Percentiles rank a stretch among this genome's conserved stretches.
These are phyloP conservation scores for Xylaria bambusicola DNA, from an alignment of 495 filamentous ascomycete genomes.

Conservation along the genomic window DNA sequence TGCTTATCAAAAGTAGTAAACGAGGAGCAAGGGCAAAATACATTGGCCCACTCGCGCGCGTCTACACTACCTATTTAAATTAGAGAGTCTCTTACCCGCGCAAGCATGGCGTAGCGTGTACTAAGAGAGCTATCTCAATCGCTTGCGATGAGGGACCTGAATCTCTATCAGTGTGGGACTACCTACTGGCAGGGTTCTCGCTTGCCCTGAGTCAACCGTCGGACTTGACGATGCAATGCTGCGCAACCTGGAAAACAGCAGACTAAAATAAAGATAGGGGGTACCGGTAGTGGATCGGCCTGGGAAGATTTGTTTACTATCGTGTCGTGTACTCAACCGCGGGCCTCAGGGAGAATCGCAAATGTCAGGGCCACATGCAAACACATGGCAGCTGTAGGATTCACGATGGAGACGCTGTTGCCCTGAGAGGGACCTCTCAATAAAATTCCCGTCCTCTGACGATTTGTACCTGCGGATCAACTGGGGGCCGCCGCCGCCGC, in stretches of 20 bases:
- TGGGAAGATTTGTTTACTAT: not conserved
- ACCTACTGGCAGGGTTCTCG: not conserved
- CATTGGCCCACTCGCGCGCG: not conserved
- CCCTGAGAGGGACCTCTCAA: not conserved
- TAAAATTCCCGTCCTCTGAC: not conserved
- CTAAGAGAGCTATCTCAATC: not conserved
- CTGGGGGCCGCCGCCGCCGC: constrained; percentile 7
- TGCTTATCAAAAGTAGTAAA: not conserved
- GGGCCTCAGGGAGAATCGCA: not conserved
- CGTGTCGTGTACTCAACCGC: not conserved
- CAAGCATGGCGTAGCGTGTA: not conserved
- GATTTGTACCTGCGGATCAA: constrained; percentile 18
- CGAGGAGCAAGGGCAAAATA: not conserved
- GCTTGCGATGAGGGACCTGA: not conserved
- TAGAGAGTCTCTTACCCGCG: constrained; percentile 6
- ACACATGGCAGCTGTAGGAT: constrained; percentile 6
- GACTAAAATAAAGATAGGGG: not conserved
- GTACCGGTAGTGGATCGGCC: not conserved
- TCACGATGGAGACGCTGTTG: not conserved
- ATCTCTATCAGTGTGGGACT: not conserved
- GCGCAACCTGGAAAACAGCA: not conserved
- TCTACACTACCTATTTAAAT: constrained; percentile 12
- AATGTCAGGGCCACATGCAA: not conserved
- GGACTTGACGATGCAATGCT: not conserved
- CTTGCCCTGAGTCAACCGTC: not conserved